Evolutionary conservation across 805 yeast species (phyloP), one percentile per base, ranked within the genome.

Genomic region (Ogataea ramenticola): DNA sequence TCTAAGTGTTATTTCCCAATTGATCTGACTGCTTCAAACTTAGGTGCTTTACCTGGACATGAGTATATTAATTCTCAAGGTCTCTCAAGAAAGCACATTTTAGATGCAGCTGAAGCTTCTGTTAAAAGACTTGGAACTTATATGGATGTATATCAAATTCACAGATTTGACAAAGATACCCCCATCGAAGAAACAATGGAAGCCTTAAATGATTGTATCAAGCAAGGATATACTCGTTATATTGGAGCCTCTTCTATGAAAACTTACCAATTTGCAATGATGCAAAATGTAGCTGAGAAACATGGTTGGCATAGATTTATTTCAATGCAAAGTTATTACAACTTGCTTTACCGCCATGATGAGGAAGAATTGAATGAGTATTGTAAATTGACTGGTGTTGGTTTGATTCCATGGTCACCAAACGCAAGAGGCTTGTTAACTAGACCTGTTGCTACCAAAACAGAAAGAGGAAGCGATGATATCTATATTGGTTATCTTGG

Each of bases 211-310:
- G 77, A 72, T 48, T 66, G 74, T 16, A 72, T 76, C 21, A 63
- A 66, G 36, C 43, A 51, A 30, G 82, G 82, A 14, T 54, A 62
- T 24, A 67, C 67, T 3, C 64, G 82, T 41, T 80, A 80, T 56
- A 68, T 80, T 46, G 86, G 86, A 15, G 84, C 85, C 2, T 78
- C 83, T 1, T 61, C 80, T 1, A 79, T 80, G 85, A 65, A 66
- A 49, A 72, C 80, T 1, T 58, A 63, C 17, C 77, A 79, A 50
- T 79, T 80, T 55, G 76, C 69, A 2, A 71, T 68, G 51, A 52
- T 77, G 53, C 86, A 81, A 53, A 62, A 58, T 46, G 60, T 70
- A 44, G 86, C 87, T 3, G 83, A 80, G 45, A 66, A 66, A 53
- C 49, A 71, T 49, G 72, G 71, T 30, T 80, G 81, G 81, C 65